Base-by-base conservation (phyloP, 164 flowering plant genomes). In the Buxus sempervirens region DNA sequence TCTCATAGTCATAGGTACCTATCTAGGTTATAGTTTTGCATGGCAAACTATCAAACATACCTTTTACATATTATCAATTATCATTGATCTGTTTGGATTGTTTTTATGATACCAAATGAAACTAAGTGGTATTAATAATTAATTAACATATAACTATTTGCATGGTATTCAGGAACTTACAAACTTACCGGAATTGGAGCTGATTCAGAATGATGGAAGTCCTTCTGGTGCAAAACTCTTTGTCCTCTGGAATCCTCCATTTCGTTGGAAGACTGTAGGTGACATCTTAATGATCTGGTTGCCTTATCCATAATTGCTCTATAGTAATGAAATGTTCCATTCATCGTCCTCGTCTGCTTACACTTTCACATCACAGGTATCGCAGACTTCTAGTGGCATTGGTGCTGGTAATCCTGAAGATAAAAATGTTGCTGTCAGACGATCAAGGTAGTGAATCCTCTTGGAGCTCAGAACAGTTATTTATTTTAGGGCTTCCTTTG, bases 151-250 rank as follows among this genome's bases (percentile, higher is more conserved):
- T 14, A 58, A 25, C 7, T 18, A 36, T 61, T 58, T 55, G 60
- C 51, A 41, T 69, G 61, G 27, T 32, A 3, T 69, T 63, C 77
- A 92, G 98, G 94, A 95, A 75, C 96, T 95, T 68, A 90, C 89
- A 58, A 87, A 81, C 76, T 74, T 95, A 32, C 70, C 86, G 53
- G 74, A 83, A 23, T 18, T 89, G 66, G 90, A 95, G 75, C 73
- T 91, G 70, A 86, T 95, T 81, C 79, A 90, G 67, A 86, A 89
- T 76, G 98, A 95, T 83, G 98, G 97, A 72, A 95, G 98, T 78
- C 97, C 97, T 63, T 86, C 89, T 73, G 86, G 88, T 56, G 75
- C 82, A 63, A 95, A 95, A 82, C 77, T 73, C 73, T 95, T 95
- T 74, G 72, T 84, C 62, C 81, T 95, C 54, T 95, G 97, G 98